These are phyloP conservation scores for Leptographium procerum DNA, from an alignment of 2,329 filamentous ascomycete genomes.

Conservation along the genomic window DNA sequence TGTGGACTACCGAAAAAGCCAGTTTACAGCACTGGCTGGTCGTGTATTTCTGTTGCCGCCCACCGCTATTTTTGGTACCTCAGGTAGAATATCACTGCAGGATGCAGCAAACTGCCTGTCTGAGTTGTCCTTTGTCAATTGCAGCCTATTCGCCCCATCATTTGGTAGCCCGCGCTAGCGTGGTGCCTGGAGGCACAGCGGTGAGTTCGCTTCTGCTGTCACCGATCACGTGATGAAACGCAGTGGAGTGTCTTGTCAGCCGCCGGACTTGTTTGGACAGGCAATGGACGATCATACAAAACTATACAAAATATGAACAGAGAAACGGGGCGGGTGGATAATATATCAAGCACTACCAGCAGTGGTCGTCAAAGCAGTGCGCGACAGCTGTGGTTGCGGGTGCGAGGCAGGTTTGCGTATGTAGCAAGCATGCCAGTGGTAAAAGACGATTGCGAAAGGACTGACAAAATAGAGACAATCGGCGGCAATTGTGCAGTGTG, in stretches of 20 bases:
- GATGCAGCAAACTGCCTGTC: not conserved
- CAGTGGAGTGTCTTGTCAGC: not conserved
- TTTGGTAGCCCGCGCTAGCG: not conserved
- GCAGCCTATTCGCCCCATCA: not conserved
- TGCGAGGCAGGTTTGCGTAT: not conserved
- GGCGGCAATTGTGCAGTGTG: not conserved
- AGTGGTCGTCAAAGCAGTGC: not conserved
- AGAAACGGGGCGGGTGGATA: not conserved
- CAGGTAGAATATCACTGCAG: not conserved
- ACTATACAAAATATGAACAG: not conserved
- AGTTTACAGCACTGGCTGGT: not conserved
- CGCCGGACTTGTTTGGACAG: not conserved
- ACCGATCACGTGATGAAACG: not conserved
- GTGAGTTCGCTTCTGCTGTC: not conserved
- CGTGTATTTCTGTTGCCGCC: not conserved
- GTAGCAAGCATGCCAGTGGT: too few relatives aligned
- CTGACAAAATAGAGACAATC: not conserved
- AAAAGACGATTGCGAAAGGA: not conserved
- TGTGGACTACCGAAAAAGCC: not conserved
- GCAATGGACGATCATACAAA: too few relatives aligned
- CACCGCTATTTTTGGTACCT: not conserved
- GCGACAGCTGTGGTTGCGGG: not conserved
- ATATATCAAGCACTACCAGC: not conserved
- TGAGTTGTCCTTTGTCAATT: not conserved
- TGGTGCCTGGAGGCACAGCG: not conserved